These are phyloP conservation scores for Phytopythium sindhum DNA, from an alignment of 352 stramenopile species.

Conservation along the genomic window DNA sequence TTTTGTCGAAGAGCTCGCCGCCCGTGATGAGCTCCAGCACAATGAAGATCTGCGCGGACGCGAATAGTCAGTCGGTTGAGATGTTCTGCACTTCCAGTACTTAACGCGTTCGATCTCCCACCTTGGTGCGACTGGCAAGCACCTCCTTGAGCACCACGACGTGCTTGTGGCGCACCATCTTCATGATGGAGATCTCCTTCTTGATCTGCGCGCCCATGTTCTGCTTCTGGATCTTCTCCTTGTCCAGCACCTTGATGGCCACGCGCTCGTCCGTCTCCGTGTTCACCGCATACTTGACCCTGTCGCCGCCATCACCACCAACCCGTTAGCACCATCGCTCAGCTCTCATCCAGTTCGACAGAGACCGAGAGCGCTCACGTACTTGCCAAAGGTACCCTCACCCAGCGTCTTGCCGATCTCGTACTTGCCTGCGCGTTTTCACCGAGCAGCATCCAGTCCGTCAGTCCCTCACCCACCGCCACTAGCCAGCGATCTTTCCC, in stretches of 20 bases:
- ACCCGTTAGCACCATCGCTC: not conserved
- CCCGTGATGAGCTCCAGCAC: slow-evolving; percentile 90
- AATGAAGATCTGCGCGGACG: slow-evolving; percentile 92
- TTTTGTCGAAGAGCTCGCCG: slow-evolving; percentile 95
- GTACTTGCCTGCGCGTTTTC: slow-evolving; percentile 90
- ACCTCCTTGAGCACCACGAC: slow-evolving; percentile 88
- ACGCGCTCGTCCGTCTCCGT: slow-evolving; percentile 94
- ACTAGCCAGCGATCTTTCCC: not conserved
- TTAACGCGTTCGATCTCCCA: slow-evolving; percentile 19
- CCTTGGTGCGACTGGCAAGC: slow-evolving; percentile 94
- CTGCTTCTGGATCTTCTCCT: slow-evolving; percentile 98
- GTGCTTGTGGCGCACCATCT: slow-evolving; percentile 91
- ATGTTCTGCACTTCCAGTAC: no score
- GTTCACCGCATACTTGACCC: slow-evolving; percentile 94
- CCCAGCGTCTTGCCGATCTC: slow-evolving; percentile 95
- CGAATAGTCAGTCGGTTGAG: not conserved
- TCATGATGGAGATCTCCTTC: slow-evolving; percentile 99
- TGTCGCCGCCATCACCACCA: slow-evolving; percentile 15
- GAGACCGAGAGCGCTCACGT: slow-evolving; percentile 18
- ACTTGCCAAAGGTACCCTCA: slow-evolving; percentile 97
- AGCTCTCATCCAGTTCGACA: not conserved
- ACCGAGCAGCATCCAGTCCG: not conserved
- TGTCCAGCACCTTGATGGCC: slow-evolving; percentile 98
- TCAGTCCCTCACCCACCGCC: not conserved
- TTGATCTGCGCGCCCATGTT: slow-evolving; percentile 98